Base-by-base conservation (phyloP, 805 yeast species). In the Cephaloascus albidus region DNA sequence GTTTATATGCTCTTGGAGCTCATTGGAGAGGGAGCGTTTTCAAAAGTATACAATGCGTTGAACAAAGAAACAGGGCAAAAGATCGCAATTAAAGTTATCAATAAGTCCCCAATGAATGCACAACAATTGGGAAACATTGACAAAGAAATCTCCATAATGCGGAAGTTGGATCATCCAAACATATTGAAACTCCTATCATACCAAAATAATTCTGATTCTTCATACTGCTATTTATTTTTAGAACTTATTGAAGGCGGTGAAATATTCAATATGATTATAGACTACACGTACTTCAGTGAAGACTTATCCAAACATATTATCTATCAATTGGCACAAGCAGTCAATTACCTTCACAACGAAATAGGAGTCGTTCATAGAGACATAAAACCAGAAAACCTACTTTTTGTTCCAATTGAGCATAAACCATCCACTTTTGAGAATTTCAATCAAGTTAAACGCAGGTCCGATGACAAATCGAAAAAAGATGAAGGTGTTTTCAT, bases 21-120 rank as follows among this genome's bases (percentile, higher is more conserved):
- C 42, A 61, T 83, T 15, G 90, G 93, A 1, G 89, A 83, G 53
- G 97, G 97, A 6, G 97, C 97, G 0, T 89, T 90, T 55, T 85
- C 95, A 3, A 71, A 75, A 10, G 97, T 90, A 3, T 85, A 78
- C 63, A 78, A 74, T 53, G 95, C 94, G 0, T 53, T 64, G 14
- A 80, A 81, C 48, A 46, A 60, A 3, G 47, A 47, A 10, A 54
- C 66, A 4, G 57, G 70, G 37, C 58, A 61, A 30, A 42, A 49
- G 5, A 80, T 85, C 14, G 96, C 96, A 10, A 74, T 86, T 50
- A 86, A 86, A 52, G 74, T 85, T 42, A 84, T 87, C 35, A 70
- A 75, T 48, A 86, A 86, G 54, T 58, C 60, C 35, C 68, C 70
- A 39, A 63, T 81, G 68, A 63, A 68, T 38, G 42, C 52, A 18